Conservation (phyloP, 495 filamentous ascomycete genomes). For the Penicillium robsamsonii region DNA sequence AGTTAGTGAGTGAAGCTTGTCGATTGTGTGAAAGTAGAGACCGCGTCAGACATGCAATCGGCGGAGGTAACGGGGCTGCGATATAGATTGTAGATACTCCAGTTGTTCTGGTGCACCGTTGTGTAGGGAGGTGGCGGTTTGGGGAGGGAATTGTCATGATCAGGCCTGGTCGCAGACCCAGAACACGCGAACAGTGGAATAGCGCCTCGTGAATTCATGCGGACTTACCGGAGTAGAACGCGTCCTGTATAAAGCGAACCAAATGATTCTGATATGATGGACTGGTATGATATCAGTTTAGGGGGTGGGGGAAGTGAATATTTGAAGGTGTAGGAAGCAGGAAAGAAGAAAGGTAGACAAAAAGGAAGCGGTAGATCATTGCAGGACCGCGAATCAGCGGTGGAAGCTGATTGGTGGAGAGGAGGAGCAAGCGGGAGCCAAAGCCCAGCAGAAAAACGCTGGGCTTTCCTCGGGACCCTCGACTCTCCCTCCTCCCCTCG, state of each 20-base stretch:
- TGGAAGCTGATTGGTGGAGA: conserved; percentile 43
- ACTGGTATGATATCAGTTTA: neutral
- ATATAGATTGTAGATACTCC: neutral
- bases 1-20: conserved; percentile 13
- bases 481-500: conserved; percentile 17
- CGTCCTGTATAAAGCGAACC: conserved; percentile 13
- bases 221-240: conserved; percentile 23
- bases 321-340: conserved; percentile 27
- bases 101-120: neutral
- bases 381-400: conserved; percentile 28
- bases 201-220: neutral
- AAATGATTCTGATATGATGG: conserved; percentile 16
- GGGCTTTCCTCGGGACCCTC: conserved; percentile 11
- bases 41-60: conserved; percentile 7
- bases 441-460: conserved; percentile 30
- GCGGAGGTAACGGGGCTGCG: conserved; percentile 1
- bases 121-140: neutral
- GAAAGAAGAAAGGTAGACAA: conserved; percentile 39
- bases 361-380: conserved; percentile 40
- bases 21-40: conserved; percentile 4
- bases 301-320: conserved; percentile 26
- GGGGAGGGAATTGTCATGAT: conserved; percentile 3
- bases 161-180: conserved; percentile 10
- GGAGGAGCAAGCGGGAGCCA: conserved; percentile 42
- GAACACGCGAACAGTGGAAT: conserved; percentile 6